Conservation (phyloP, 73 alveolate genomes). For the Blepharisma japonicum region DNA sequence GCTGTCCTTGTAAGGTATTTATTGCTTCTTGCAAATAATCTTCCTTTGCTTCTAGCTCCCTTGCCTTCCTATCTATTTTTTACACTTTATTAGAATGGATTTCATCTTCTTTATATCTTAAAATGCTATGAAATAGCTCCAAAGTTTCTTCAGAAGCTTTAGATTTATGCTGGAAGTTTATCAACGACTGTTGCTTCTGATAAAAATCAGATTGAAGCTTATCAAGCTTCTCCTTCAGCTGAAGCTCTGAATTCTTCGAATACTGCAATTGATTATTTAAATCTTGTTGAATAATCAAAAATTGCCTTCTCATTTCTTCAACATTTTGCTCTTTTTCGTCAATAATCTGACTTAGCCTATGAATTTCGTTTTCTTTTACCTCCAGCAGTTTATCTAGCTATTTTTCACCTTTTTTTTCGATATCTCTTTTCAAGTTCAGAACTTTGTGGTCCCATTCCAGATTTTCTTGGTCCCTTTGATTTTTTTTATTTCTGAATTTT, state of each 20-base stretch:
- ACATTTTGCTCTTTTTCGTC: background rate
- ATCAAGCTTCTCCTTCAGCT: background rate
- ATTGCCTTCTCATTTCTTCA: background rate
- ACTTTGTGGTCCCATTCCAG: background rate
- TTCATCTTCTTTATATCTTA: constrained; percentile 21
- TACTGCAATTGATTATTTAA: background rate
- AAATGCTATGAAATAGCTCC: background rate
- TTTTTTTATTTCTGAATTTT: background rate
- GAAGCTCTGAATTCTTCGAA: constrained; percentile 4
- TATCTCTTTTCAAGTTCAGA: background rate
- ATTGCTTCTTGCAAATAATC: background rate
- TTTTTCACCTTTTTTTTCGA: background rate
- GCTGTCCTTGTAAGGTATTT: background rate
- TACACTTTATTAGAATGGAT: constrained; percentile 1
- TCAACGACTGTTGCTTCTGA: background rate
- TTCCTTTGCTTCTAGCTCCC: constrained; percentile 14
- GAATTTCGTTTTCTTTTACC: background rate
- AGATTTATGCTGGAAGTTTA: background rate
- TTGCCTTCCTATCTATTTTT: background rate
- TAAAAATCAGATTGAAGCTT: constrained; percentile 6
- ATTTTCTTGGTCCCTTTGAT: background rate
- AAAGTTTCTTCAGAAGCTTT: constrained; percentile 3
- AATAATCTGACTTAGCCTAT: background rate
- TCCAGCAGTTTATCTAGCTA: background rate
- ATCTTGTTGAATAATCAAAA: background rate